Base-by-base conservation (phyloP, 306 rosid species). In the Corylus heterophylla region DNA sequence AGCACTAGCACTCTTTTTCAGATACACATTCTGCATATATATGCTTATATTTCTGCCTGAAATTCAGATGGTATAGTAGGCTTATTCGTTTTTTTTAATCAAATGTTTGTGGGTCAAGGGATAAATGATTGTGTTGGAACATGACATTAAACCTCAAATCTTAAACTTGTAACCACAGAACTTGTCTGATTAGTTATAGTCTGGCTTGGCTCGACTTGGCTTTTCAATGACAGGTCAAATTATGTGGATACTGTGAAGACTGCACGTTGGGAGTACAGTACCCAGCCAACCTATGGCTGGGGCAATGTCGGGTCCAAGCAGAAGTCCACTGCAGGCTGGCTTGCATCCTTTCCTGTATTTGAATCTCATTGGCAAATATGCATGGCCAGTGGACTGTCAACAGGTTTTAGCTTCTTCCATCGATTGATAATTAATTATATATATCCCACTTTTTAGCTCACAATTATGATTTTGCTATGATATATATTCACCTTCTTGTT, bases 361-460 rank as follows among this genome's bases (percentile, higher is more conserved):
- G 98, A 94, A 80, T 97, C 97, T 54, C 98, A 94, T 87, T 94
- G 98, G 98, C 97, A 94, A 87, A 80, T 92, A 85, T 94, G 98
- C 89, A 86, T 94, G 97, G 97, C 88, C 2, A 91, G 88, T 74
- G 98, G 98, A 83, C 75, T 92, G 77, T 94, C 98, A 55, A 91
- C 97, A 86, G 98, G 98, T 80, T 88, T 75, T 85, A 82, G 74
- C 83, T 80, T 70, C 73, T 71, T 73, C 76, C 35, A 31, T 51
- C 61, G 39, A 56, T 54, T 87, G 56, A 58, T 17, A 59, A 68
- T 55, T 76, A 47, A 8, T 22, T 22, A 22, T 22, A 22, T 22
- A 22, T 55, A 18, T 70, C 72, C 75, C 8, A 29, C 78, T 56
- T 52, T 76, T 67, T 74, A 25, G 45, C 74, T 54, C 64, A 27